These are phyloP conservation scores for Ehretia macrophylla DNA, from an alignment of 257 asterid species.

Conservation along the genomic window DNA sequence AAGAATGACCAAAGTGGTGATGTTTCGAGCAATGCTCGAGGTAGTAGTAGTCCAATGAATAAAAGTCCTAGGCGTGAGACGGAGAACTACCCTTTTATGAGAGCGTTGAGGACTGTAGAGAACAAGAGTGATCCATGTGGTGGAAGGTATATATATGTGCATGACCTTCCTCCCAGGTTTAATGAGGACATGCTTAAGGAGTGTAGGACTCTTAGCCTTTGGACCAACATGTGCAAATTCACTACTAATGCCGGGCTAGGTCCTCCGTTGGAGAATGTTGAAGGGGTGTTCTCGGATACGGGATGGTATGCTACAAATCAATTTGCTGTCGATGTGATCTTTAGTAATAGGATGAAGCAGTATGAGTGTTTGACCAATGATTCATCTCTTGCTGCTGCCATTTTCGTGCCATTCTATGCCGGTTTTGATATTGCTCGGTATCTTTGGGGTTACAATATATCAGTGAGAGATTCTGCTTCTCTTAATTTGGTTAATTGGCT, in stretches of 20 bases:
- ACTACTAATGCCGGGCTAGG: conserved; percentile 5
- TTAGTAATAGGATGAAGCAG: conserved; percentile 9
- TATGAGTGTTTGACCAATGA: conserved; percentile 11
- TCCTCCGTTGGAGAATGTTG: not conserved
- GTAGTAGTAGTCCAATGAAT: not conserved
- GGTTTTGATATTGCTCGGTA: conserved; percentile 10
- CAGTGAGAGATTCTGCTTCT: conserved; percentile 3
- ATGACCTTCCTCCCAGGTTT: conserved; percentile 5
- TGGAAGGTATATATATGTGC: conserved; percentile 10
- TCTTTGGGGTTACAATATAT: conserved; percentile 2
- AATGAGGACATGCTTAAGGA: conserved; percentile 7
- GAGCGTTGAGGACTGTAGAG: conserved; percentile 4
- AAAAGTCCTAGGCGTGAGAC: conserved; percentile 13
- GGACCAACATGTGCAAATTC: conserved; percentile 10
- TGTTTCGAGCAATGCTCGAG: not conserved
- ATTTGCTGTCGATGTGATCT: conserved; percentile 8
- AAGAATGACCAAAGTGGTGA: not conserved
- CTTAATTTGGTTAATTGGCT: conserved; percentile 6
- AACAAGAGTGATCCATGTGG: conserved; percentile 13
- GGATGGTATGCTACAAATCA: conserved; percentile 12
- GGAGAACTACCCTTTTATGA: conserved; percentile 13
- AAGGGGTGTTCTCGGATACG: conserved; percentile 4
- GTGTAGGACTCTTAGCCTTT: not conserved
- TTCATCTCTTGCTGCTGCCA: conserved; percentile 13
- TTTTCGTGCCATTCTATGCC: conserved; percentile 11